Percentiles rank a stretch among this genome's conserved stretches.
Evolutionary conservation across 192 early-diverging fungal genomes (phyloP).

Genomic region (Entophlyctis luteolus): DNA sequence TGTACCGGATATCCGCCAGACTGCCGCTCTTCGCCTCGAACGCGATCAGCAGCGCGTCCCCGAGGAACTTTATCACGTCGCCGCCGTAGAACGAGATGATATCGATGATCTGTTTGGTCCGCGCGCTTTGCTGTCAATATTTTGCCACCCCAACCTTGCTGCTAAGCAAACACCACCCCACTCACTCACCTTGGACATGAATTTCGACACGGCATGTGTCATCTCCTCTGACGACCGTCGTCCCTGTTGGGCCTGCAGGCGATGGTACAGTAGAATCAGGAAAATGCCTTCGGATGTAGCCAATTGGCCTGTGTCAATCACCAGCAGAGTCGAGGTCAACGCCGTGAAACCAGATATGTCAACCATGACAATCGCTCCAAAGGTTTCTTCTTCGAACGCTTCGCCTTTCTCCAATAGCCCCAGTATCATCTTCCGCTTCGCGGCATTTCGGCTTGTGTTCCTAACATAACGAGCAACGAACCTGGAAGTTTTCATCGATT

Average conservation of each 20-base stretch:
- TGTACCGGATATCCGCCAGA: conserved; percentile 17
- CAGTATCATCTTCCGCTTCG: conserved; percentile 20
- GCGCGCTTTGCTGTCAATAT: no score
- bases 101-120: conserved; percentile 22
- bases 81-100: conserved; percentile 27
- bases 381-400: conserved; percentile 27
- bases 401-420: conserved; percentile 8
- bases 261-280: not conserved
- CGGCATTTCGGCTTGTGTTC: not conserved
- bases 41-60: conserved; percentile 27
- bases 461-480: conserved; percentile 27
- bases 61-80: conserved; percentile 32
- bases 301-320: not conserved
- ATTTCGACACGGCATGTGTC: conserved; percentile 29
- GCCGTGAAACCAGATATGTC: conserved; percentile 34
- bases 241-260: conserved; percentile 23
- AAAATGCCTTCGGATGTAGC: no score
- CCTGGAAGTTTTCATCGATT: conserved; percentile 12
- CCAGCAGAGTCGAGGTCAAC: conserved; percentile 26
- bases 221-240: conserved; percentile 26
- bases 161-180: no score
- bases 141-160: no score
- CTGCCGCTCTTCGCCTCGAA: conserved; percentile 21
- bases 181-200: conserved; percentile 31
- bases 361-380: conserved; percentile 27